A percentile compares a stretch with the other conserved stretches of the same genome.
phyloP scores from a whole-genome alignment of 139 green algal species.

The Limnomonas spitsbergensis region DNA sequence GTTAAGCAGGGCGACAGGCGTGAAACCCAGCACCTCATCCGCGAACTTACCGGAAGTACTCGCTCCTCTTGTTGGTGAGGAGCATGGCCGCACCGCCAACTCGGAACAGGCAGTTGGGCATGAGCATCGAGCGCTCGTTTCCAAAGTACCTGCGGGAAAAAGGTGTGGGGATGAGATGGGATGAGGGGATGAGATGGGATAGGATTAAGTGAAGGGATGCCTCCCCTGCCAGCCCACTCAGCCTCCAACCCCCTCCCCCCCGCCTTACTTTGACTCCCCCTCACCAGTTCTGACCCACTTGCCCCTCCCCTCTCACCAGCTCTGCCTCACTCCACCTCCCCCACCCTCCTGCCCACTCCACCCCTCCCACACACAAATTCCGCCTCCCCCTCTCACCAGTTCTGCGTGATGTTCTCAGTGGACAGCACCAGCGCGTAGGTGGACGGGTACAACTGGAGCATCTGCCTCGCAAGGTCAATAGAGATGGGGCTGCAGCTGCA shows the following conservation, averaged over 20 bases:
- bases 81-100: conserved; percentile 89
- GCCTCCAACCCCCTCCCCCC: too few relatives aligned
- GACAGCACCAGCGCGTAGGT: conserved; percentile 81
- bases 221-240: too few relatives aligned
- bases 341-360: too few relatives aligned
- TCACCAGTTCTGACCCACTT: too few relatives aligned
- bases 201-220: too few relatives aligned
- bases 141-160: conserved; percentile 85
- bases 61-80: conserved; percentile 79
- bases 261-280: too few relatives aligned
- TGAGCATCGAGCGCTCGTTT: conserved; percentile 88
- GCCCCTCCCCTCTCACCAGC: too few relatives aligned
- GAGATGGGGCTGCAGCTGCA: conserved; percentile 44
- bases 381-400: too few relatives aligned
- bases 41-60: conserved; percentile 36
- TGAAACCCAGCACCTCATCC: background rate
- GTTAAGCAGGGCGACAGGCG: background rate
- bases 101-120: conserved; percentile 97
- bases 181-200: background rate
- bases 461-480: conserved; percentile 84
- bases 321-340: too few relatives aligned
- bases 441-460: conserved; percentile 81
- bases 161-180: conserved; percentile 43
- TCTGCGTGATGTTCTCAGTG: conserved; percentile 98
- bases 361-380: too few relatives aligned